Base-by-base conservation (phyloP, 1,284 basidiomycete species). In the Macrocystidia cucumis region DNA sequence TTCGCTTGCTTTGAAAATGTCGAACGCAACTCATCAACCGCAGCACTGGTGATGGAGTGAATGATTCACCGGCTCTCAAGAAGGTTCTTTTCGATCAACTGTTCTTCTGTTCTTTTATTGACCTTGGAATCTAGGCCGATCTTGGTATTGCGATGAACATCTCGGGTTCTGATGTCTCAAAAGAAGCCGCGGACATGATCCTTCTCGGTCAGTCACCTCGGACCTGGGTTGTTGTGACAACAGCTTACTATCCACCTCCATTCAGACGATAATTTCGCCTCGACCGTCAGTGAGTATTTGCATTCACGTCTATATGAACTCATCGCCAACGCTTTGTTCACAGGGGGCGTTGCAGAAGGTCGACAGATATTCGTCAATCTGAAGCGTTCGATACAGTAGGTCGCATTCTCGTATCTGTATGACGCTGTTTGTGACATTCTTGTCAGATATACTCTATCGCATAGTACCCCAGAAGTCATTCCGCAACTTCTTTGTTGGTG, bases 121-220 rank as follows among this genome's bases (percentile, higher is more conserved):
- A 24, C 17, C 38, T 5, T 2, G 31, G 21, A 16, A 24, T 29
- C 16, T 30, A 67, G 61, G 79, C 79, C 12, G 78, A 82, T 46
- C 61, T 84, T 20, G 80, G 80, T 30, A 81, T 84, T 48, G 78
- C 80, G 0, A 84, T 84, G 79, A 79, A 79, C 44, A 73, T 80
- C 24, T 78, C 76, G 22, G 79, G 78, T 12, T 79, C 77, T 3
- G 79, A 82, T 44, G 79, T 82, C 9, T 78, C 78, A 0, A 82
- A 81, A 49, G 79, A 82, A 51, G 78, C 79, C 7, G 78, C 78
- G 1, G 74, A 84, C 51, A 80, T 83, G 78, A 78, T 82, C 44
- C 58, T 82, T 4, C 62, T 80, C 6, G 74, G 75, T 72, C 45
- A 39, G 57, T 28, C 13, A 19, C 11, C 28, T 33, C 19, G 17